Evolutionary conservation across 2,329 filamentous ascomycete species (phyloP).

Genomic region (Pseudogymnoascus pannorum): DNA sequence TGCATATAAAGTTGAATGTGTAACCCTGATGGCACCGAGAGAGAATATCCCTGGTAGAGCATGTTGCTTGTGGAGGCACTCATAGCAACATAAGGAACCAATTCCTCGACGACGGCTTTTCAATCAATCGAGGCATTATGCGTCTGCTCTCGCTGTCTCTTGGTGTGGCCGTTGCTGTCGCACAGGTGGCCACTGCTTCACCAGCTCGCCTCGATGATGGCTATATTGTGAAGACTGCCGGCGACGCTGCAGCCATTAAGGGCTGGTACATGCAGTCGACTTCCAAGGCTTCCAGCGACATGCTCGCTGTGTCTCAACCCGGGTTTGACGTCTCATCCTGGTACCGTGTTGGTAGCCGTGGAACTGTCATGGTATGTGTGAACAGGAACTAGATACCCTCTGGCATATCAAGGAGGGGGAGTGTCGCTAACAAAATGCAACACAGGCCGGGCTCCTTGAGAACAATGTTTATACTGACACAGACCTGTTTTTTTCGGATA

Average conservation of each 20-base stretch:
- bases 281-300: conserved; percentile 29
- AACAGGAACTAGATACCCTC: neutral
- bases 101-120: neutral
- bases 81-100: neutral
- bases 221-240: neutral
- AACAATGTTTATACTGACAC: conserved; percentile 45
- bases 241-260: neutral
- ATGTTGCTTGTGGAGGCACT: neutral
- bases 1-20: neutral
- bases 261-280: conserved; percentile 44
- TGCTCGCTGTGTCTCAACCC: conserved; percentile 34
- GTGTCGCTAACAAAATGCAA: neutral
- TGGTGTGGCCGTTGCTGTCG: neutral
- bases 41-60: neutral
- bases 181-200: neutral
- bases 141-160: neutral
- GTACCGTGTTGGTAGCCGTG: conserved; percentile 11
- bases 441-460: conserved; percentile 34
- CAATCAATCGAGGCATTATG: neutral
- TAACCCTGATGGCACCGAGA: neutral
- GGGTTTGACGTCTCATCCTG: conserved; percentile 37
- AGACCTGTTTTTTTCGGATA: conserved; percentile 48
- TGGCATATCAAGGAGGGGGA: neutral
- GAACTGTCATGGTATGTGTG: conserved; percentile 10
- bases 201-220: neutral